Base-by-base conservation (phyloP, 371 early-diverging fungal genomes). In the Apophysomyces variabilis region DNA sequence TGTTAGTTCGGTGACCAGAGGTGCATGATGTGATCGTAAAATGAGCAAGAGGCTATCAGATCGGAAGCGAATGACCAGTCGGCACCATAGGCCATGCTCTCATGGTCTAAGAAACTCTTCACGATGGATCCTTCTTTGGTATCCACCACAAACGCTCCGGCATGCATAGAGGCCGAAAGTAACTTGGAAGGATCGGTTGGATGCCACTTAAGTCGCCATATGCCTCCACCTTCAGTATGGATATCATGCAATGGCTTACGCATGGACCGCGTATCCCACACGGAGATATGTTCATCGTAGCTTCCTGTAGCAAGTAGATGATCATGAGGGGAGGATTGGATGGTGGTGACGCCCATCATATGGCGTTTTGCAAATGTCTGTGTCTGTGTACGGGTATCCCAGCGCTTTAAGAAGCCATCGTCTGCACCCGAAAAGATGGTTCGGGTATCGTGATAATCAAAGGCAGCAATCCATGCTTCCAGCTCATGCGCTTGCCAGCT, bases 191-290 rank as follows among this genome's bases (percentile, higher is more conserved):
- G 71, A 5, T 83, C 78, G 0, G 79, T 82, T 1, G 97, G 97
- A 66, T 96, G 95, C 96, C 96, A 97, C 75, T 93, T 93, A 47
- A 97, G 76, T 13, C 96, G 81, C 98, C 98, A 97, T 14, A 94
- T 94, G 2, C 98, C 98, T 5, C 97, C 96, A 18, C 90, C 94
- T 35, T 74, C 75, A 21, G 90, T 87, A 21, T 84, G 86, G 38
- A 80, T 67, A 11, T 90, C 90, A 1, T 78, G 67, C 32, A 94
- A 47, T 0, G 96, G 96, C n/a, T 62, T 61, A 21, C 89, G 81
- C 90, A 95, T 90, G 7, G 77, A 80, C 3, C 98, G 87, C 1
- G 88, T 90, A 71, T 97, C 98, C 96, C 97, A 97, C 36, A 95
- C 76, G 64, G 88, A 71, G 39, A 96, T 82, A 16, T 85, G 82